Evolutionary conservation across 2,329 filamentous ascomycete species (phyloP), one percentile per base, ranked within the genome.

Genomic region (Scedosporium boydii): DNA sequence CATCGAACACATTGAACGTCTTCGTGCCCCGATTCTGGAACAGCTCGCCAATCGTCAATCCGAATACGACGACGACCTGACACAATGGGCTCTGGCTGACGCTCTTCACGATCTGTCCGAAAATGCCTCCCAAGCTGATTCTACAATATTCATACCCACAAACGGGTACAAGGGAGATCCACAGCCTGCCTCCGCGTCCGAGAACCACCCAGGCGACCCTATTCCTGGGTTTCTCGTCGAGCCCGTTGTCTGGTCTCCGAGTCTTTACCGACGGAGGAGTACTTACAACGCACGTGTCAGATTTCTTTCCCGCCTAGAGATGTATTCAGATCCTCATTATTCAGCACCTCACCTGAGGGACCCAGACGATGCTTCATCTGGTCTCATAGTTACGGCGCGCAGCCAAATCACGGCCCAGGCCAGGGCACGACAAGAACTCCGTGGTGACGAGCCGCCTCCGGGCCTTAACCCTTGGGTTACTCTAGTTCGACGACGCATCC

Each of bases 1-100:
- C 0, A 65, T 68, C 2, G 62, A 66, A 6, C 66, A 67, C 7
- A 56, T 72, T 2, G 59, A 69, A 5, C 67, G 66, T 4, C 65
- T 71, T 0, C 65, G 63, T 6, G 63, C 64, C 0, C 66, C 66
- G 0, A 29, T 71, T 0, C 57, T 70, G 0, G 46, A 67, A 23
- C 53, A 63, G 0, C 62, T 69, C 18, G 9, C 44, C 44, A 48
- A 48, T n/a, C n/a, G 21, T 10, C 16, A 9, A 21, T 2, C 44
- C n/a, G 16, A 3, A n/a, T 2, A 3, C 18, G 16, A 48, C 16
- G 21, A 21, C 44, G 44, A 46, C 18, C 2, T 2, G 16, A n/a
- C 44, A 4, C 44, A 48, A 48, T 48, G 44, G 44, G 18, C 18
- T 21, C 44, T 48, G 18, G 44, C 16, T 48, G 44, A 48, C 18